phyloP scores from a whole-genome alignment of 768 basidiomycete species.

The Boletus huronensis region DNA sequence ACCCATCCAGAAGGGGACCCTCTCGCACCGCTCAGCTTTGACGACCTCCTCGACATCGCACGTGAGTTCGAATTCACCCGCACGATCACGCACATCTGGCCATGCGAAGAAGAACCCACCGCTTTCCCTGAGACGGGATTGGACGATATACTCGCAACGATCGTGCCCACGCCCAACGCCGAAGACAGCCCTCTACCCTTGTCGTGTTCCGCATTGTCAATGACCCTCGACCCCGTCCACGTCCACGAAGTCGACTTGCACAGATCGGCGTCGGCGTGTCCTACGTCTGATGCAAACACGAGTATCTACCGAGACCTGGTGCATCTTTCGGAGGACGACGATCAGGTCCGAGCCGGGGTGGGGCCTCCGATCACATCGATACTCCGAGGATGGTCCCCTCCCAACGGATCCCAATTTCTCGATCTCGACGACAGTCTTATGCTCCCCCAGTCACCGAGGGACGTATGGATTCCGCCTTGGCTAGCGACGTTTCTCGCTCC shows the following conservation, averaged over 20 bases:
- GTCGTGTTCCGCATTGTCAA: background rate
- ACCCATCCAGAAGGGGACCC: background rate
- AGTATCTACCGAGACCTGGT: background rate
- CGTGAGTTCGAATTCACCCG: constrained; percentile 27
- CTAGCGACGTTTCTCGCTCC: background rate
- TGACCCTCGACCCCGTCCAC: background rate
- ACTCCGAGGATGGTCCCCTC: constrained; percentile 27
- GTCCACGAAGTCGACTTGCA: background rate
- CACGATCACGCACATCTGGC: constrained; percentile 21
- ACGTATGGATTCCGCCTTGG: constrained; percentile 7
- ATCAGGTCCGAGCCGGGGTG: background rate
- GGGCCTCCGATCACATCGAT: background rate
- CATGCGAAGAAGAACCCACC: constrained; percentile 13
- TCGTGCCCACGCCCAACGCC: background rate
- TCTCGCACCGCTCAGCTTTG: constrained; percentile 17
- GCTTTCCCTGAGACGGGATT: constrained; percentile 8
- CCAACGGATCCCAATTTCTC: constrained; percentile 22
- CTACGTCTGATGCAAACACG: background rate
- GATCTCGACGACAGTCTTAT: constrained; percentile 23
- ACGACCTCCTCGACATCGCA: constrained; percentile 30
- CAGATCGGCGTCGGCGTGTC: background rate
- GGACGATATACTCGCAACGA: constrained; percentile 19
- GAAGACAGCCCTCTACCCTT: constrained; percentile 7
- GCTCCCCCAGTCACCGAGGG: background rate
- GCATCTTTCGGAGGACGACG: background rate